These are phyloP conservation scores for Babesia ovis DNA, from an alignment of 169 alveolate species.

Conservation along the genomic window DNA sequence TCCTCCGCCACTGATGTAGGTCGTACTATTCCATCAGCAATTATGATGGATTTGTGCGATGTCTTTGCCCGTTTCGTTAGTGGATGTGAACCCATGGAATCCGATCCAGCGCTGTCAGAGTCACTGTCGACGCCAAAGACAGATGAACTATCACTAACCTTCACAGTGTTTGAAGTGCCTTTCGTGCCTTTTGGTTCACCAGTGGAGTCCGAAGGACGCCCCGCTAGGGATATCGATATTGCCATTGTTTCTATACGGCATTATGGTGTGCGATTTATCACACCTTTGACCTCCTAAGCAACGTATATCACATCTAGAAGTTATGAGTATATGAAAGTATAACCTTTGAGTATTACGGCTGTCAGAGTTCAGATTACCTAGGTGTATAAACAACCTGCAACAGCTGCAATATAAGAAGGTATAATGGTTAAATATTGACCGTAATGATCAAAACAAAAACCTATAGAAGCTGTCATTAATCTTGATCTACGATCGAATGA, in stretches of 20 bases:
- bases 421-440: too few relatives aligned
- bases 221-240: constrained; percentile 8
- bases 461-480: too few relatives aligned
- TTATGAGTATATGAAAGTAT: too few relatives aligned
- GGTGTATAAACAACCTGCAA: too few relatives aligned
- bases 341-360: too few relatives aligned
- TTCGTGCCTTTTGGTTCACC: not conserved
- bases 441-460: too few relatives aligned
- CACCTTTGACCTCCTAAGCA: too few relatives aligned
- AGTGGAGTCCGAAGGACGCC: not conserved
- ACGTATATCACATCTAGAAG: too few relatives aligned
- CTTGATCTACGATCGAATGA: too few relatives aligned
- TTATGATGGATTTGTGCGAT: constrained; percentile 7
- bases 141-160: not conserved
- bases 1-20: constrained; percentile 23
- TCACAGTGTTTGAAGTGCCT: not conserved
- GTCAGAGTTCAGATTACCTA: too few relatives aligned
- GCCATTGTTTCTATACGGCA: not conserved
- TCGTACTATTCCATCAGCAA: not conserved
- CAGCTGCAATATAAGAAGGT: too few relatives aligned
- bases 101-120: constrained; percentile 15
- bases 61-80: constrained; percentile 12
- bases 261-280: too few relatives aligned
- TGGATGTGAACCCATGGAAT: constrained; percentile 19
- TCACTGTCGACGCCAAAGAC: constrained; percentile 29